Percentiles rank a stretch among this genome's conserved stretches.
Evolutionary conservation across 176 grass and related monocot genomes (phyloP).

Genomic region (Juncus inflexus): DNA sequence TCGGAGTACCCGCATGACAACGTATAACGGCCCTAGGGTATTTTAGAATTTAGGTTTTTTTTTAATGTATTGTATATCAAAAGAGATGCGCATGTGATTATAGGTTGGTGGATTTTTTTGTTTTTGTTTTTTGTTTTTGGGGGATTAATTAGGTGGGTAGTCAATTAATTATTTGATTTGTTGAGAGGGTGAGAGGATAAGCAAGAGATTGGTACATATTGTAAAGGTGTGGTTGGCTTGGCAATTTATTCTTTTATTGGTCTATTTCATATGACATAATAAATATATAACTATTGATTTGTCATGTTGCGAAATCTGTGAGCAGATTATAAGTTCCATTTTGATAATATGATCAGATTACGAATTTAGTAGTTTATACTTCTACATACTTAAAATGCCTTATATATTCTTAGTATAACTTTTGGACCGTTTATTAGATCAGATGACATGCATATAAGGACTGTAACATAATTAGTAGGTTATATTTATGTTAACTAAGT

Average conservation of each 20-base stretch:
- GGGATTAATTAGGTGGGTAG: conserved; percentile 24
- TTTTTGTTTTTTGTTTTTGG: background rate
- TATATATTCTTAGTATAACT: too few relatives aligned
- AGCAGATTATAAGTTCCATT: too few relatives aligned
- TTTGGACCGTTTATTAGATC: too few relatives aligned
- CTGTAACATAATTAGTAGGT: too few relatives aligned
- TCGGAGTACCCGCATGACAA: background rate
- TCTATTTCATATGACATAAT: background rate
- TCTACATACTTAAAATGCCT: too few relatives aligned
- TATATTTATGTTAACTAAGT: too few relatives aligned
- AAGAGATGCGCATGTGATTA: conserved; percentile 7
- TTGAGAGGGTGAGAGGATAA: background rate
- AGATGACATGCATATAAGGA: too few relatives aligned
- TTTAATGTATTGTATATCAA: conserved; percentile 12
- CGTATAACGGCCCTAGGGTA: conserved; percentile 5
- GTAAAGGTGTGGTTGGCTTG: background rate
- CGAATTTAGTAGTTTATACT: too few relatives aligned
- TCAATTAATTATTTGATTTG: conserved; percentile 26
- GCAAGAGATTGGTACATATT: background rate
- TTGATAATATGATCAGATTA: too few relatives aligned
- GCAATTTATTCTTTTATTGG: conserved; percentile 13
- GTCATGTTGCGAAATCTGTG: too few relatives aligned
- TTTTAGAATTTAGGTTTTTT: conserved; percentile 8
- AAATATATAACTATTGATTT: too few relatives aligned
- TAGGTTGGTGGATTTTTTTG: conserved; percentile 14